These are phyloP conservation scores for Diaporthe longicolla DNA, from an alignment of 2,329 filamentous ascomycete species.

Conservation along the genomic window DNA sequence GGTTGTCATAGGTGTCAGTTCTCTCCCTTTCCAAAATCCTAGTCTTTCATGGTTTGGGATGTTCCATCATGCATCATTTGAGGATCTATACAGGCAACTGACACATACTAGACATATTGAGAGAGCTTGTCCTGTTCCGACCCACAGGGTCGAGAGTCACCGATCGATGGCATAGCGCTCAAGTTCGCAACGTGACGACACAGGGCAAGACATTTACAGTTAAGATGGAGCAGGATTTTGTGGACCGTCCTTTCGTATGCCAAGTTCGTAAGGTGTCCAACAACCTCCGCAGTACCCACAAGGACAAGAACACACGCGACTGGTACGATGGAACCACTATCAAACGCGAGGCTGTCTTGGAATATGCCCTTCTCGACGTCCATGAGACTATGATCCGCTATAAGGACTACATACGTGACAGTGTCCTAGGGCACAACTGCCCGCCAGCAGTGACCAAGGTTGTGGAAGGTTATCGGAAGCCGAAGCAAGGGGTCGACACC, in stretches of 20 bases:
- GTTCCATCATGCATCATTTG: too few relatives aligned
- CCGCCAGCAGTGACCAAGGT: neutral
- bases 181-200: slow-evolving; percentile 56
- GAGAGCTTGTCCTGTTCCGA: slow-evolving; percentile 56
- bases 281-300: neutral
- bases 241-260: slow-evolving; percentile 54
- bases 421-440: slow-evolving; percentile 14
- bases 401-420: slow-evolving; percentile 52
- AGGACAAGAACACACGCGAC: neutral
- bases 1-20: slow-evolving; percentile 56
- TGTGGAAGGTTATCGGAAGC: neutral
- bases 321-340: neutral
- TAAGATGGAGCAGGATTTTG: slow-evolving; percentile 56
- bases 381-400: slow-evolving; percentile 53
- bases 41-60: too few relatives aligned
- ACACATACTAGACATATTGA: slow-evolving; percentile 52
- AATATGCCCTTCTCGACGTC: slow-evolving; percentile 59
- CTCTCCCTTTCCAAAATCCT: too few relatives aligned
- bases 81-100: too few relatives aligned
- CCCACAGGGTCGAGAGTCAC: slow-evolving; percentile 60
- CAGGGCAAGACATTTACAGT: slow-evolving; percentile 51
- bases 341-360: neutral
- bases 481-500: neutral
- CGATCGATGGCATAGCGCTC: slow-evolving; percentile 56
- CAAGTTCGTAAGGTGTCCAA: slow-evolving; percentile 57